These are phyloP conservation scores for Penicillium ochrochloron DNA, from an alignment of 495 filamentous ascomycete genomes.

Conservation along the genomic window DNA sequence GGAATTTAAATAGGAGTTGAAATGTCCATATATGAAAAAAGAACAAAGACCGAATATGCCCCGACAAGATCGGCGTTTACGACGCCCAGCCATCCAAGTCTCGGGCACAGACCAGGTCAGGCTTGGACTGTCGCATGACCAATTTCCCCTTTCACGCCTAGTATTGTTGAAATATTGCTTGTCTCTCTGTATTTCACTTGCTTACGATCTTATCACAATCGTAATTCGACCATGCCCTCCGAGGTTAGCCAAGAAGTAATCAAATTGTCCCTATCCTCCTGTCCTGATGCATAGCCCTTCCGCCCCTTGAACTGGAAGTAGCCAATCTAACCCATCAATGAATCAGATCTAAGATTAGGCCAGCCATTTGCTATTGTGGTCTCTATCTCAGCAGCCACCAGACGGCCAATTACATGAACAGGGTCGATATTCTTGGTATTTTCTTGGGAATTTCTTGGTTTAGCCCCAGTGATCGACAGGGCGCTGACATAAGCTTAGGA, in stretches of 20 bases:
- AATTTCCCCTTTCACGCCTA: not conserved
- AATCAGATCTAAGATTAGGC: not conserved
- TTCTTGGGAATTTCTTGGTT: slow-evolving; percentile 1
- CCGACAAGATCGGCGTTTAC: not conserved
- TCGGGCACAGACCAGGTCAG: slow-evolving; percentile 1
- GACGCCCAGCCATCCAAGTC: not conserved
- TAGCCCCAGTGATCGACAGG: slow-evolving; percentile 15
- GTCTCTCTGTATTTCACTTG: not conserved
- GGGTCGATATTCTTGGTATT: not conserved
- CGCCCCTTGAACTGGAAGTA: not conserved
- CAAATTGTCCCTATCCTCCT: not conserved
- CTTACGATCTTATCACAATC: not conserved
- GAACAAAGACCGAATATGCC: not conserved
- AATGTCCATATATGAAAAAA: no score
- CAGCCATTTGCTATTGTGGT: not conserved
- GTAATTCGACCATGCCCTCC: not conserved
- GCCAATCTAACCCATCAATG: not conserved
- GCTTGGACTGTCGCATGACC: not conserved
- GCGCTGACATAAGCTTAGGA: slow-evolving; percentile 31
- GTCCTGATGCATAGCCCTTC: not conserved
- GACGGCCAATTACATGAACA: not conserved
- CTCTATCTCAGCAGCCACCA: not conserved
- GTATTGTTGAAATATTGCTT: no score
- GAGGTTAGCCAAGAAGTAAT: not conserved
- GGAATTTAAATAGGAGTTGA: no score